Percentiles rank a stretch among this genome's conserved stretches.
Conservation (phyloP, 345 rosid species). For the Melaleuca alternifolia region DNA sequence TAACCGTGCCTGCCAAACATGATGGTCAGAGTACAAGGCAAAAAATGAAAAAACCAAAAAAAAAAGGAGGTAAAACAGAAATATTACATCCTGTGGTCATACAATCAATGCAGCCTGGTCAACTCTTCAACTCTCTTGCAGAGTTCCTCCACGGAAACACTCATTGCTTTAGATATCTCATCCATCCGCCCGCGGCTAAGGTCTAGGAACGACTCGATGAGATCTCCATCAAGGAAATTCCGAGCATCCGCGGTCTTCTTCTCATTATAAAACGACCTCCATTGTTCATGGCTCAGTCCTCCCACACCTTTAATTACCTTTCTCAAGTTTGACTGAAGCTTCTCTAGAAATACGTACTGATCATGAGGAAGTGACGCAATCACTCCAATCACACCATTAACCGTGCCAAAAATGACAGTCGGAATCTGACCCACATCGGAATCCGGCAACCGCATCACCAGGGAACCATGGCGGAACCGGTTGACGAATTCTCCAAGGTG, state of each 20-base stretch:
- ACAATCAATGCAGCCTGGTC: slow-evolving; percentile 70
- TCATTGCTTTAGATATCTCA: slow-evolving; percentile 56
- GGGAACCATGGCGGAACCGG: slow-evolving; percentile 88
- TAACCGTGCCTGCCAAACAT: slow-evolving; percentile 62
- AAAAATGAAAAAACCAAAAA: background rate
- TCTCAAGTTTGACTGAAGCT: slow-evolving; percentile 66
- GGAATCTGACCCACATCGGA: slow-evolving; percentile 86
- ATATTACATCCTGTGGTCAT: background rate
- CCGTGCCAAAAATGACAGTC: slow-evolving; percentile 75
- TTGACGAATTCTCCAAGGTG: slow-evolving; percentile 92
- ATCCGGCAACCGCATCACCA: slow-evolving; percentile 86
- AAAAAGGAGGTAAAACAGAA: background rate
- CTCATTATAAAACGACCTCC: slow-evolving; percentile 88
- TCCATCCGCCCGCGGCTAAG: slow-evolving; percentile 66
- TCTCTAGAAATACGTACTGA: slow-evolving; percentile 65
- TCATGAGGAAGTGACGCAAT: slow-evolving; percentile 86
- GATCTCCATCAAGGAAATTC: slow-evolving; percentile 75
- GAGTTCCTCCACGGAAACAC: slow-evolving; percentile 71
- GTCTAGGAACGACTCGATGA: slow-evolving; percentile 79
- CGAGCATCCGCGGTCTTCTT: slow-evolving; percentile 75
- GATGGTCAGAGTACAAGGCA: slow-evolving; percentile 42
- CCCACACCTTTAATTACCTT: slow-evolving; percentile 93
- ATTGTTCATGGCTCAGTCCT: slow-evolving; percentile 87
- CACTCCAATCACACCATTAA: slow-evolving; percentile 84
- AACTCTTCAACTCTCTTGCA: slow-evolving; percentile 86